Percentiles rank a stretch among this genome's conserved stretches.
Evolutionary conservation across 148 eudicot species (phyloP).

Genomic region (Camellia granthamiana): DNA sequence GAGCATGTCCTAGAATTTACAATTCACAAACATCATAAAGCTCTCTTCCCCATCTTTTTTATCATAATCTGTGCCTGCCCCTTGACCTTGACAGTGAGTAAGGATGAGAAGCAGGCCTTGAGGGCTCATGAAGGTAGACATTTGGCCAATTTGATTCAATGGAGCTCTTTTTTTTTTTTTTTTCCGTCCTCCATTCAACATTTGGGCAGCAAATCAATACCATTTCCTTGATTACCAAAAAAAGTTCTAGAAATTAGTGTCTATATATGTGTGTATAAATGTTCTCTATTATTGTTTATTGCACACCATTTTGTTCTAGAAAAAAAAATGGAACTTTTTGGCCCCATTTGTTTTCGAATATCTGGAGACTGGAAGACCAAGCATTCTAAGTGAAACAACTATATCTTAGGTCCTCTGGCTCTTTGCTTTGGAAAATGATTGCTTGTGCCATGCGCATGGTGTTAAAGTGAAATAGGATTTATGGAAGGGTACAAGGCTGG

Average conservation of each 20-base stretch:
- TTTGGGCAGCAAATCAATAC: too few species aligned
- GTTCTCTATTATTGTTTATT: not conserved
- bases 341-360: not conserved
- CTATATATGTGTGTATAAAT: not conserved
- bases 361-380: not conserved
- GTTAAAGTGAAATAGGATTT: not conserved
- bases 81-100: too few species aligned
- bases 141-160: too few species aligned
- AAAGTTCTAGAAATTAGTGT: not conserved
- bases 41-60: too few species aligned
- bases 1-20: not conserved
- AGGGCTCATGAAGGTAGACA: too few species aligned
- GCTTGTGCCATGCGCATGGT: not conserved
- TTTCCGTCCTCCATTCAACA: too few species aligned
- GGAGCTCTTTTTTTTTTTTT: too few species aligned
- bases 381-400: not conserved
- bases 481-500: not conserved
- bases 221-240: not conserved
- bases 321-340: not conserved
- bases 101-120: too few species aligned
- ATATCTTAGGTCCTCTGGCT: not conserved
- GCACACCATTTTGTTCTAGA: not conserved
- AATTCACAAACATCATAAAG: not conserved
- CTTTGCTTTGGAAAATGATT: not conserved
- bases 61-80: too few species aligned